Conservation (phyloP, 441 rosid species). For the Euphorbia neoarborescens region DNA sequence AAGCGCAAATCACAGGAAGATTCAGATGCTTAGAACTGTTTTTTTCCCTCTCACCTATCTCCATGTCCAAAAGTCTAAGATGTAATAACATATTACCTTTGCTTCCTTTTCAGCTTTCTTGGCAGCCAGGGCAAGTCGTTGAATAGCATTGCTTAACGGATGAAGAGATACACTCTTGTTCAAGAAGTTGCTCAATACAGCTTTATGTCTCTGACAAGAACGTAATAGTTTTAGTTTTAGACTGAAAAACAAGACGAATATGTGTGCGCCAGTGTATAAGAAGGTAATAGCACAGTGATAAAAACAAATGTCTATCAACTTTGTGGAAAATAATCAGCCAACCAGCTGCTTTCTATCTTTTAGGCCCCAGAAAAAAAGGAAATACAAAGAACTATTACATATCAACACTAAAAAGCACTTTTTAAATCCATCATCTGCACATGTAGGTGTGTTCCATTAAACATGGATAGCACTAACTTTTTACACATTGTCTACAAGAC, state of each 20-base stretch:
- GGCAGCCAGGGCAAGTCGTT: slow-evolving; percentile 48
- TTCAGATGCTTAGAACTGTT: not conserved
- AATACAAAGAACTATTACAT: not conserved
- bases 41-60: not conserved
- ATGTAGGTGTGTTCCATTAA: not conserved
- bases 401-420: not conserved
- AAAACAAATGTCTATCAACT: not conserved
- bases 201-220: slow-evolving; percentile 36
- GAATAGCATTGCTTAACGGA: slow-evolving; percentile 49
- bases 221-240: slow-evolving; percentile 5
- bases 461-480: not conserved
- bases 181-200: slow-evolving; percentile 40
- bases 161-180: slow-evolving; percentile 35
- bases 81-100: slow-evolving; percentile 30
- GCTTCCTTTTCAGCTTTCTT: slow-evolving; percentile 50
- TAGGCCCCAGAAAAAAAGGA: not conserved
- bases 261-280: no score
- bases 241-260: not conserved
- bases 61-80: not conserved
- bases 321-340: not conserved
- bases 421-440: not conserved
- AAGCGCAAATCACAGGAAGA: not conserved
- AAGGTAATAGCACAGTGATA: not conserved
- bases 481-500: not conserved
- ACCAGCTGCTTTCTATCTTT: not conserved